These are phyloP conservation scores for Bipolaris oryzae DNA, from an alignment of 2,329 filamentous ascomycete species.

Conservation along the genomic window DNA sequence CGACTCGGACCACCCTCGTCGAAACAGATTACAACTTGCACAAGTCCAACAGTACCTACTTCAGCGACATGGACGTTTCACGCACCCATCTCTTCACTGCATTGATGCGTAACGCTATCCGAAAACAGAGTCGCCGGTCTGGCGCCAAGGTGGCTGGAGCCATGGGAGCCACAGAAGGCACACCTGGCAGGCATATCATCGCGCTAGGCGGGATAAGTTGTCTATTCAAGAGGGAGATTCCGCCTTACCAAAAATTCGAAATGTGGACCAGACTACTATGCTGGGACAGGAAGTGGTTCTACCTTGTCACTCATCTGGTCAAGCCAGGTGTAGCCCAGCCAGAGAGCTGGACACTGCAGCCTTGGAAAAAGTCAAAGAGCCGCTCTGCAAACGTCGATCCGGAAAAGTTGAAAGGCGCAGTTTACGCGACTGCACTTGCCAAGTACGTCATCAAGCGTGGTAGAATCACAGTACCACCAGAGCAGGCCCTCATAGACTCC, in stretches of 20 bases:
- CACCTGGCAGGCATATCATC: conserved; percentile 42
- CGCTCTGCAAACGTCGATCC: conserved; percentile 31
- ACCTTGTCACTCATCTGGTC: conserved; percentile 56
- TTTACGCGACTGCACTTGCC: conserved; percentile 58
- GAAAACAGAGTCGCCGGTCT: conserved; percentile 34
- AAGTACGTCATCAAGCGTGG: conserved; percentile 60
- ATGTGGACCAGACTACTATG: conserved; percentile 56
- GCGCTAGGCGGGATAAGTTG: conserved; percentile 56
- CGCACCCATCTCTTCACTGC: conserved; percentile 78
- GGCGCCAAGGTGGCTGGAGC: conserved; percentile 29
- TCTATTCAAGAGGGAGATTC: conserved; percentile 56
- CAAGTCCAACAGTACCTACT: conserved; percentile 86
- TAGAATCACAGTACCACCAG: conserved; percentile 82
- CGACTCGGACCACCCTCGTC: conserved; percentile 69
- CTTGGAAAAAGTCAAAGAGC: conserved; percentile 48
- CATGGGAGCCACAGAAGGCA: conserved; percentile 26
- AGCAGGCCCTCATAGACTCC: conserved; percentile 72
- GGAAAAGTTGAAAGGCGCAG: conserved; percentile 49
- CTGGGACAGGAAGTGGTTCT: conserved; percentile 60
- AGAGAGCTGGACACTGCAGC: conserved; percentile 52
- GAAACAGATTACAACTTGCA: conserved; percentile 89
- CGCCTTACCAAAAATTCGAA: conserved; percentile 54
- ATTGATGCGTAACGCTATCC: conserved; percentile 54
- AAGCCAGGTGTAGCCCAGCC: conserved; percentile 53
- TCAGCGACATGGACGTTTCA: conserved; percentile 81